Base-by-base conservation (phyloP, 306 rosid species). In the Inga oerstediana region DNA sequence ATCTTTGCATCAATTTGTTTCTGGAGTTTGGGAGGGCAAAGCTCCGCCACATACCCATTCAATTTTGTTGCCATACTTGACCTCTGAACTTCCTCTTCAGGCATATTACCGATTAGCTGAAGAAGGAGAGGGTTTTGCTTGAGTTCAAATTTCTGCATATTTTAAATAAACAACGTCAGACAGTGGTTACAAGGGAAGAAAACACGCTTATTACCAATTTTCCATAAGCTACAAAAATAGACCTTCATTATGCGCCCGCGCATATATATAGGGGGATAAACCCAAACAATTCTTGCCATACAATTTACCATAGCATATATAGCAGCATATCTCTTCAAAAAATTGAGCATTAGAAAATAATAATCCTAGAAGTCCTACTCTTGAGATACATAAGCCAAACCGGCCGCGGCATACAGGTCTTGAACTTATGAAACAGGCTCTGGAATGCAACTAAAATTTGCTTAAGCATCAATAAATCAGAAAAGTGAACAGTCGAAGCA, bases 141-240 rank as follows among this genome's bases (percentile, higher is more conserved):
- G 80, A 96, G 98, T 88, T 96, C 98, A 90, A 96, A 96, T 91
- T 93, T 96, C 98, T 93, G 93, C 88, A 79, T 35, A 75, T 30
- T 77, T 72, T 22, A 72, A 82, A 68, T 51, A 84, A 43, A 72
- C 8, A 75, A 76, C 30, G 39, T 79, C 69, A 52, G 80, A 84
- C 24, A 76, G 82, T 74, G 61, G 76, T 65, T 45, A 46, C 34
- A 44, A 43, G 56, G 75, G 35, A 12, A 43, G 22, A 71, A 70
- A 37, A 72, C 32, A 45, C 27, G 59, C 59, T 15, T 24, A 14
- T 46, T 46, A 22, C 35, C 17, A 27, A 46, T 41, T 24, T 45
- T 45, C 39, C 24, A 2, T 20, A 51, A 20, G 56, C 79, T 62
- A 76, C 68, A 62, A 13, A 80, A 76, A 82, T 71, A 78, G 70